Evolutionary conservation across 2,329 filamentous ascomycete genomes (phyloP).

Genomic region (Colletotrichum melonis): DNA sequence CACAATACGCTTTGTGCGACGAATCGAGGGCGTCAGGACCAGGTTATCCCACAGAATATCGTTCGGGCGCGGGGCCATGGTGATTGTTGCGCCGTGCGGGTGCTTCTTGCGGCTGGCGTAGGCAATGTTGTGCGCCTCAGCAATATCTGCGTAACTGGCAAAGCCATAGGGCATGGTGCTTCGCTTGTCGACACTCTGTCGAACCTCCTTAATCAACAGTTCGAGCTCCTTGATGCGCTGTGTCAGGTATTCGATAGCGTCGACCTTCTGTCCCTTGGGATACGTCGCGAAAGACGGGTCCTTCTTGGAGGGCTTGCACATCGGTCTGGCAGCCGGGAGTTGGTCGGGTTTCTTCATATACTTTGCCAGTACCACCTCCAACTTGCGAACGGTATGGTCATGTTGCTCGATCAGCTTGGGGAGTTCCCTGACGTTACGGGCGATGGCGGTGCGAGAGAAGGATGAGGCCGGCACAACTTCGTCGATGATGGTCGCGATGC

Average conservation of each 20-base stretch:
- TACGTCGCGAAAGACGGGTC: conserved; percentile 76
- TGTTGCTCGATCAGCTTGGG: conserved; percentile 89
- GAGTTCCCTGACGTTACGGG: conserved; percentile 90
- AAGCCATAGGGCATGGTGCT: conserved; percentile 94
- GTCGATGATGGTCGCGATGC: conserved; percentile 86
- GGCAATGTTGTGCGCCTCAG: conserved; percentile 88
- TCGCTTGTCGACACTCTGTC: conserved; percentile 84
- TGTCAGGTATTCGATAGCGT: conserved; percentile 94
- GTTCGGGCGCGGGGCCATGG: conserved; percentile 84
- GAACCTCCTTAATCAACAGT: conserved; percentile 83
- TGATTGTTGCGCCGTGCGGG: conserved; percentile 80
- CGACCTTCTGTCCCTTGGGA: conserved; percentile 79
- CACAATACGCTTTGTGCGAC: conserved; percentile 78
- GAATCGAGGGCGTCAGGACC: conserved; percentile 73
- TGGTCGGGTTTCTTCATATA: conserved; percentile 90
- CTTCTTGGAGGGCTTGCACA: conserved; percentile 83
- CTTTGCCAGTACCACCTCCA: conserved; percentile 87
- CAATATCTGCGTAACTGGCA: conserved; percentile 90
- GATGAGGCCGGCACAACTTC: conserved; percentile 81
- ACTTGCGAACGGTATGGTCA: conserved; percentile 79
- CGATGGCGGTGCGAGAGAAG: conserved; percentile 83
- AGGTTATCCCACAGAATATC: conserved; percentile 98
- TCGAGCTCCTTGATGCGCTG: conserved; percentile 87
- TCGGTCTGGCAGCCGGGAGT: conserved; percentile 80
- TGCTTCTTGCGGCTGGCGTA: conserved; percentile 84